These are phyloP conservation scores for Sphaceloma murrayae DNA, from an alignment of 2,329 filamentous ascomycete genomes.

Conservation along the genomic window DNA sequence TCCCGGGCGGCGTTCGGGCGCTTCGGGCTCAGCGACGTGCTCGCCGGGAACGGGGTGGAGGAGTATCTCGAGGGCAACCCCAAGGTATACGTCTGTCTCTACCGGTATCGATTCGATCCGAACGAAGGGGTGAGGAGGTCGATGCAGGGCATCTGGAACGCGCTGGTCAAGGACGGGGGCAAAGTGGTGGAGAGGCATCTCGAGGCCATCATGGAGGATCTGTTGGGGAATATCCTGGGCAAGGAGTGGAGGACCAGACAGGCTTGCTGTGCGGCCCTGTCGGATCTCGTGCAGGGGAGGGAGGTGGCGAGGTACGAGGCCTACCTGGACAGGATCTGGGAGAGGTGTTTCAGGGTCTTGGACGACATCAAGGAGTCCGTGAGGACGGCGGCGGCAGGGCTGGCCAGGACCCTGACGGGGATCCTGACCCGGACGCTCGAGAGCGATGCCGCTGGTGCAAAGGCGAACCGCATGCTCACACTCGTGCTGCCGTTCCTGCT, in stretches of 20 bases:
- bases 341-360: conserved; percentile 75
- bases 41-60: conserved; percentile 60
- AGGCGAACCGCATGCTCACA: conserved; percentile 68
- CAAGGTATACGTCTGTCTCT: conserved; percentile 91
- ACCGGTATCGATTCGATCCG: conserved; percentile 87
- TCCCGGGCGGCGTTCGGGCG: conserved; percentile 92
- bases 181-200: conserved; percentile 72
- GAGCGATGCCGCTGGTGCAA: conserved; percentile 56
- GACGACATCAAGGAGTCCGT: conserved; percentile 96
- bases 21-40: conserved; percentile 83
- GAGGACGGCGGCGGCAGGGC: conserved; percentile 64
- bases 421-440: conserved; percentile 79
- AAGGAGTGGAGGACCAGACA: conserved; percentile 90
- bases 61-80: conserved; percentile 69
- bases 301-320: conserved; percentile 61
- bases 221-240: conserved; percentile 75
- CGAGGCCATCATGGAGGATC: conserved; percentile 76
- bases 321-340: conserved; percentile 79
- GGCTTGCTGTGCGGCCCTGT: conserved; percentile 82
- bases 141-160: conserved; percentile 97
- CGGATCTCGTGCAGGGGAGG: conserved; percentile 76
- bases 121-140: conserved; percentile 86
- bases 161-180: conserved; percentile 80
- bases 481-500: conserved; percentile 85
- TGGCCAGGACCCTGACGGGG: conserved; percentile 77